Conservation (phyloP, 2,329 filamentous ascomycete species). For the Xylariales sp. region DNA sequence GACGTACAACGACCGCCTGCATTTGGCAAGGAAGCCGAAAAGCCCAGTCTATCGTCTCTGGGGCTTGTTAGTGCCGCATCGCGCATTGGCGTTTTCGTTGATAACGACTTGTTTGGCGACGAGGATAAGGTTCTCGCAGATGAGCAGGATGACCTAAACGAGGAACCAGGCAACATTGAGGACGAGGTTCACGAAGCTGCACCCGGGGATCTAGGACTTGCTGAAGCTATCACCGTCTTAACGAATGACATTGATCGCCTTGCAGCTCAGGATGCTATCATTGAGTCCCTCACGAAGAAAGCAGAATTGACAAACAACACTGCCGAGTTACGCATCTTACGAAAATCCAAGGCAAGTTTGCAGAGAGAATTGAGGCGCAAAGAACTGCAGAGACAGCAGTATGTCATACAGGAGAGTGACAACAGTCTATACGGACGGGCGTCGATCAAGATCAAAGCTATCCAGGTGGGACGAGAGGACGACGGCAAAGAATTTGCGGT, state of each 20-base stretch:
- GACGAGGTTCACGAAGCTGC: conserved; percentile 92
- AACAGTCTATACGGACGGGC: conserved; percentile 94
- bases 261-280: conserved; percentile 79
- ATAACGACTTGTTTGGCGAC: conserved; percentile 89
- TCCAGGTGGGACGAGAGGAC: conserved; percentile 86
- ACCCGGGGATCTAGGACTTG: conserved; percentile 86
- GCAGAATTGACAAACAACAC: conserved; percentile 97
- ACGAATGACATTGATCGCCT: conserved; percentile 88
- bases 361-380: conserved; percentile 90
- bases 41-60: conserved; percentile 84
- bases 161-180: conserved; percentile 53
- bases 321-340: conserved; percentile 83
- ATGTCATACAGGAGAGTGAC: conserved; percentile 95
- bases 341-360: conserved; percentile 90
- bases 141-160: conserved; percentile 70
- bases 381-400: conserved; percentile 93
- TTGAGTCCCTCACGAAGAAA: conserved; percentile 88
- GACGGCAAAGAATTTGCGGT: conserved; percentile 91
- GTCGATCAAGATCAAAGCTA: conserved; percentile 82
- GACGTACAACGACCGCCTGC: conserved; percentile 27
- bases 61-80: conserved; percentile 85
- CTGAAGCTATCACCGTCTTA: conserved; percentile 87
- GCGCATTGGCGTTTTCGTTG: conserved; percentile 85
- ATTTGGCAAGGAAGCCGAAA: conserved; percentile 48
- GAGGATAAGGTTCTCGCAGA: conserved; percentile 82